A percentile compares a stretch with the other conserved stretches of the same genome.
Conservation (phyloP, 2,329 filamentous ascomycete species). For the Aspergillus tubingensis region DNA sequence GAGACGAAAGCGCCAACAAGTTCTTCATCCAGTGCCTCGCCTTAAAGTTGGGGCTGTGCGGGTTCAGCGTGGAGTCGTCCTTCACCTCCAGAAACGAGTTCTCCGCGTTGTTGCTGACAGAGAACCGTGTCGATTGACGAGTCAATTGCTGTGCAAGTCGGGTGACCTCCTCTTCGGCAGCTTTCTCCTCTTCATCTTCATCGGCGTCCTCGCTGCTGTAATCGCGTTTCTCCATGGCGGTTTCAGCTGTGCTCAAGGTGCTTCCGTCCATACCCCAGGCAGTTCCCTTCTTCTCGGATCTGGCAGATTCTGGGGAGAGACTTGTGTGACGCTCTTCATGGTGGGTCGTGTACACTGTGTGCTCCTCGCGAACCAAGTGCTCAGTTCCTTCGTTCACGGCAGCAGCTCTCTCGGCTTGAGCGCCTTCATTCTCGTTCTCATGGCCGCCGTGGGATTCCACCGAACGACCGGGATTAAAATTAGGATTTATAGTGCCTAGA, state of each 20-base stretch:
- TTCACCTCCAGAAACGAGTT: slow-evolving; percentile 40
- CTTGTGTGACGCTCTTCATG: slow-evolving; percentile 1
- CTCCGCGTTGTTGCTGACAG: slow-evolving; percentile 25
- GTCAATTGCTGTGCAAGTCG: slow-evolving; percentile 39
- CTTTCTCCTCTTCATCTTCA: slow-evolving; percentile 25
- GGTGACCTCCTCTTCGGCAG: slow-evolving; percentile 33
- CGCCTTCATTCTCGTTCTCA: slow-evolving; percentile 14
- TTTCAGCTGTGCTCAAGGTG: slow-evolving; percentile 34
- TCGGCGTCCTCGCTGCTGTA: slow-evolving; percentile 26
- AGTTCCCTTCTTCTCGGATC: neutral
- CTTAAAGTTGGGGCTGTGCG: slow-evolving; percentile 47
- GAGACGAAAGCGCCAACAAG: slow-evolving; percentile 48
- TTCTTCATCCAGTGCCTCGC: slow-evolving; percentile 51
- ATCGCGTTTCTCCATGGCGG: slow-evolving; percentile 24
- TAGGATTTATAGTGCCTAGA: slow-evolving; percentile 36
- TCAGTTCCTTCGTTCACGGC: slow-evolving; percentile 7
- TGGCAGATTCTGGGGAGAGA: neutral
- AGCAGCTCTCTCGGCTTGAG: slow-evolving; percentile 2
- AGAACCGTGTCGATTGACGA: slow-evolving; percentile 37
- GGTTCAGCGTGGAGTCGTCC: slow-evolving; percentile 46
- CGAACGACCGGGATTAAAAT: slow-evolving; percentile 23
- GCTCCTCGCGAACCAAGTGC: neutral
- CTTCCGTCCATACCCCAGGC: slow-evolving; percentile 11
- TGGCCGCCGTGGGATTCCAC: slow-evolving; percentile 17
- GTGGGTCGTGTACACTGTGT: slow-evolving; percentile 14